Conservation (phyloP, 768 basidiomycete species). For the Kondoa malvinella region DNA sequence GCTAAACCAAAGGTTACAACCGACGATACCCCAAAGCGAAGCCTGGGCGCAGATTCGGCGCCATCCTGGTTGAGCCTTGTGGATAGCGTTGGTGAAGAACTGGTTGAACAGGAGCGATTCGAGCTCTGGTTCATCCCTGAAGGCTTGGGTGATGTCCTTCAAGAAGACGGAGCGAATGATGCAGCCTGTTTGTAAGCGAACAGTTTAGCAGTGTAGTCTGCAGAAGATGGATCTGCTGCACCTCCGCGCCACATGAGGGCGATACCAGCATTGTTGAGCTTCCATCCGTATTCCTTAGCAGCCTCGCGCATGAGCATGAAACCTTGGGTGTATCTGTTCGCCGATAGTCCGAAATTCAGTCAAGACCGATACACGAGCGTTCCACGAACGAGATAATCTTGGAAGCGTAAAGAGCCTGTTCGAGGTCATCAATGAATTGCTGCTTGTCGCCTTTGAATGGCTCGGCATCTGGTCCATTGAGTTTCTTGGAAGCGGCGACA, state of each 20-base stretch:
- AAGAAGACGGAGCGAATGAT: conserved; percentile 56
- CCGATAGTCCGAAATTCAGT: conserved; percentile 34
- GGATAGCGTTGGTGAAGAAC: conserved; percentile 82
- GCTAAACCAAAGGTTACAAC: too few relatives aligned
- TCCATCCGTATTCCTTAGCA: conserved; percentile 76
- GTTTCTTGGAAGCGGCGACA: conserved; percentile 71
- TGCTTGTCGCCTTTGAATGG: conserved; percentile 93
- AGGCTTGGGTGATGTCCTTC: conserved; percentile 77
- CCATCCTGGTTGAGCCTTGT: conserved; percentile 81
- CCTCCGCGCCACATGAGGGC: conserved; percentile 99
- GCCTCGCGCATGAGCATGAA: conserved; percentile 99
- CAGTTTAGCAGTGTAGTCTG: conserved; percentile 12
- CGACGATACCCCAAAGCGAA: conserved; percentile 66
- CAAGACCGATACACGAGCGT: background rate
- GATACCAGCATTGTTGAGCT: conserved; percentile 92
- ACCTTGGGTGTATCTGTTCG: conserved; percentile 65
- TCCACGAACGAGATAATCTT: conserved; percentile 45
- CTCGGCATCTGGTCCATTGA: conserved; percentile 79
- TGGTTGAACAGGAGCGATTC: conserved; percentile 89
- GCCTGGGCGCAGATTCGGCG: conserved; percentile 90
- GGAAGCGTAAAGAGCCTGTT: conserved; percentile 96
- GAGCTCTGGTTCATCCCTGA: conserved; percentile 61
- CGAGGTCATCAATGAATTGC: conserved; percentile 96
- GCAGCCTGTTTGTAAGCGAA: background rate
- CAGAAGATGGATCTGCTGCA: background rate